Conservation (phyloP, 192 early-diverging fungal genomes). For the Entomortierella parvispora region DNA sequence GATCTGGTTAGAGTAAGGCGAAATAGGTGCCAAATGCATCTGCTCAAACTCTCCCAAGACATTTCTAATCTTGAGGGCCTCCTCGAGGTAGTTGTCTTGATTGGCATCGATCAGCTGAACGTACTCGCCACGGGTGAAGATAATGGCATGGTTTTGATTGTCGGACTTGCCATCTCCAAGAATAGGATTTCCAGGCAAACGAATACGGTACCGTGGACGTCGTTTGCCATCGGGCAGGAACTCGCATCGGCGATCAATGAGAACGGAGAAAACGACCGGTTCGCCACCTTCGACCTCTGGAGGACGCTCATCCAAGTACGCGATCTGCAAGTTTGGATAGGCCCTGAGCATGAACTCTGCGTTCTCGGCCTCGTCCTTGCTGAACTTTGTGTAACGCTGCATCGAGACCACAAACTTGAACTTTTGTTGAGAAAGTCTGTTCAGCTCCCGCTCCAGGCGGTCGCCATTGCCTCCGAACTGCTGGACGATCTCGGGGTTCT, state of each 20-base stretch:
- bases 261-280: conserved; percentile 64
- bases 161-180: conserved; percentile 93
- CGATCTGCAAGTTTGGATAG: conserved; percentile 83
- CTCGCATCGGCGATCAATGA: conserved; percentile 85
- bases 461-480: conserved; percentile 71
- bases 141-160: conserved; percentile 89
- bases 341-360: conserved; percentile 79
- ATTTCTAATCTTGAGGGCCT: conserved; percentile 88
- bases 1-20: conserved; percentile 75
- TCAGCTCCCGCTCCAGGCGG: conserved; percentile 74
- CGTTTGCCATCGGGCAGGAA: conserved; percentile 74
- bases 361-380: conserved; percentile 77
- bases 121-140: conserved; percentile 89
- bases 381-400: conserved; percentile 87
- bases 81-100: conserved; percentile 94
- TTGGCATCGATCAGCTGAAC: conserved; percentile 90
- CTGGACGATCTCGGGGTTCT: conserved; percentile 79
- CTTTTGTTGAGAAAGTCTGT: conserved; percentile 76
- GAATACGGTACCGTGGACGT: conserved; percentile 79
- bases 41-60: conserved; percentile 89
- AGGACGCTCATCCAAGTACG: conserved; percentile 80
- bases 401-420: conserved; percentile 87
- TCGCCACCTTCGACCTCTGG: conserved; percentile 69
- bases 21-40: conserved; percentile 68
- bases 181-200: conserved; percentile 86